Conservation (phyloP, 371 early-diverging fungal species). For the Rhizopus arrhizus region DNA sequence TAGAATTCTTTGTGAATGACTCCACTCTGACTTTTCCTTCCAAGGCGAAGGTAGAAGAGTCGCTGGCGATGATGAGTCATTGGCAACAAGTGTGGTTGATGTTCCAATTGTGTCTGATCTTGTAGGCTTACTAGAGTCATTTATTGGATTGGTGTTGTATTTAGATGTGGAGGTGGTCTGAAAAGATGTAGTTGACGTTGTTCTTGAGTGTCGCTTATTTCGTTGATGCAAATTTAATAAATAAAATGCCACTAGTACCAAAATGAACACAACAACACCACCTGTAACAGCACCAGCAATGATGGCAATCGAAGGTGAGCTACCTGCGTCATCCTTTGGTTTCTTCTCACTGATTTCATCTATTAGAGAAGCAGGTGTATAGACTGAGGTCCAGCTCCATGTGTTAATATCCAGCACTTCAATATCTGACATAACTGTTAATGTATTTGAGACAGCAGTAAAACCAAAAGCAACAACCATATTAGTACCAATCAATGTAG, state of each 20-base stretch:
- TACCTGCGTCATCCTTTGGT: constrained; percentile 4
- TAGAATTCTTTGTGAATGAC: constrained; percentile 8
- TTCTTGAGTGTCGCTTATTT: not conserved
- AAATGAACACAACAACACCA: constrained; percentile 37
- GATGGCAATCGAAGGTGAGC: constrained; percentile 38
- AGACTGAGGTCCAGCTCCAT: constrained; percentile 51
- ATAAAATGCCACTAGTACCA: constrained; percentile 39
- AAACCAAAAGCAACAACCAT: constrained; percentile 56
- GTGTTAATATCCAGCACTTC: constrained; percentile 44
- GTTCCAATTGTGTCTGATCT: constrained; percentile 23
- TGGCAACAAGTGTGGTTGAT: constrained; percentile 4
- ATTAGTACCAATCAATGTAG: constrained; percentile 44
- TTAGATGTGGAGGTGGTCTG: not conserved
- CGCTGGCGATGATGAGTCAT: constrained; percentile 2
- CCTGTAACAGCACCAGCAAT: constrained; percentile 48
- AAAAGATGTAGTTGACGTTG: not conserved
- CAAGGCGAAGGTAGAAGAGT: constrained; percentile 25
- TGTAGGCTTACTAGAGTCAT: not conserved
- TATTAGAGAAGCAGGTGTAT: constrained; percentile 28
- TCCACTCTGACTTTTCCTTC: constrained; percentile 13
- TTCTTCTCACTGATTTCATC: not conserved
- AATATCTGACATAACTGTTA: constrained; percentile 48
- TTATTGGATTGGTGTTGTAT: not conserved
- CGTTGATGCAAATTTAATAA: constrained; percentile 33
- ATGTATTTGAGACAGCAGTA: constrained; percentile 46